Evolutionary conservation across 2,329 filamentous ascomycete genomes (phyloP).

Genomic region (Fusarium protoensiforme): DNA sequence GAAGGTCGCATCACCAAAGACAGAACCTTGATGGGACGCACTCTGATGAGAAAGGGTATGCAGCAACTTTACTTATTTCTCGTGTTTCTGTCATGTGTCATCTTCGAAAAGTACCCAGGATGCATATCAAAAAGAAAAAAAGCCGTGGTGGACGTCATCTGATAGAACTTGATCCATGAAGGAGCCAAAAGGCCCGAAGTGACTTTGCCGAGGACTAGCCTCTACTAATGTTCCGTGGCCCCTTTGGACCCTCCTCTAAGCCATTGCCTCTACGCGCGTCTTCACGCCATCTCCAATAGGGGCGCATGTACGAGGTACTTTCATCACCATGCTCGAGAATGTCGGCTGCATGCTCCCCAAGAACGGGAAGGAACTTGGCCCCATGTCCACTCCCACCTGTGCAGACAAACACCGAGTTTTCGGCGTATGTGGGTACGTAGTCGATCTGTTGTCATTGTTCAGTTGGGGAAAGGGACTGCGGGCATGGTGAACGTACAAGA

Average conservation of each 20-base stretch:
- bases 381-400: conserved; percentile 51
- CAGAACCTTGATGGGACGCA: not conserved
- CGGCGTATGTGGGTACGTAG: conserved; percentile 44
- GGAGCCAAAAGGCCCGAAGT: not conserved
- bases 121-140: not conserved
- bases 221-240: not conserved
- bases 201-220: not conserved
- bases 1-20: not conserved
- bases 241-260: conserved; percentile 44
- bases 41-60: not conserved
- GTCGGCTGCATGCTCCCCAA: conserved; percentile 49
- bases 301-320: conserved; percentile 44
- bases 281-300: conserved; percentile 47
- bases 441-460: conserved; percentile 42
- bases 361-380: conserved; percentile 50
- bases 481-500: not conserved
- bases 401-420: conserved; percentile 47
- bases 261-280: conserved; percentile 42
- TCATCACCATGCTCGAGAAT: conserved; percentile 42
- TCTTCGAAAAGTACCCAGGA: not conserved
- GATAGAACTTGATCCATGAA: not conserved
- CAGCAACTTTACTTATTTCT: no score
- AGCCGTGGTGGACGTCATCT: not conserved
- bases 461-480: not conserved
- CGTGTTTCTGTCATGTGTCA: no score